Evolutionary conservation across 495 filamentous ascomycete genomes (phyloP).

Genomic region (Aspergillus asperescens): DNA sequence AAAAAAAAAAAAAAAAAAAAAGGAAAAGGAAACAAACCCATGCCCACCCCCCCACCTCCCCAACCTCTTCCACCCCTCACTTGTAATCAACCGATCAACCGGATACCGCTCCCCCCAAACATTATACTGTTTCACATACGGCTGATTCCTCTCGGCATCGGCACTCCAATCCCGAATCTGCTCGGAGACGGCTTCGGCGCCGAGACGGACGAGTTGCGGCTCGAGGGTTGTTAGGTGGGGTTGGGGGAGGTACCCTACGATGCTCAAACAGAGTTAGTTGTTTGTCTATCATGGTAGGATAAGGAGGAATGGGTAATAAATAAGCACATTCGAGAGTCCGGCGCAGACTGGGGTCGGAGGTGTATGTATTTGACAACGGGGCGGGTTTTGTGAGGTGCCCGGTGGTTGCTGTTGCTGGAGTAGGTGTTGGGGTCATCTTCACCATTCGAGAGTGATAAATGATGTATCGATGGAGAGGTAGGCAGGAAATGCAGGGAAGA

Average conservation of each 20-base stretch:
- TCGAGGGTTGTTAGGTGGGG: constrained; percentile 16
- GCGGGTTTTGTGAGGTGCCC: constrained; percentile 29
- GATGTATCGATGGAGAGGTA: too few relatives aligned
- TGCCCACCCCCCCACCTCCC: constrained; percentile 32
- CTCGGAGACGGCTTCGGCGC: constrained; percentile 32
- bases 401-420: constrained; percentile 30
- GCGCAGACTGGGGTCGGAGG: constrained; percentile 28
- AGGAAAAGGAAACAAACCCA: constrained; percentile 14
- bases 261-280: too few relatives aligned
- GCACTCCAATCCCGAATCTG: constrained; percentile 31
- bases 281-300: neutral
- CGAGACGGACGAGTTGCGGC: constrained; percentile 14
- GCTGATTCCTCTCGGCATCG: constrained; percentile 34
- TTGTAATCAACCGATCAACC: constrained; percentile 36
- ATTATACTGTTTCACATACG: constrained; percentile 35
- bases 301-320: neutral
- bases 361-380: constrained; percentile 30
- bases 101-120: constrained; percentile 37
- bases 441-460: too few relatives aligned
- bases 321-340: constrained; percentile 26
- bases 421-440: too few relatives aligned
- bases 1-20: neutral
- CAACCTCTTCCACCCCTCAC: constrained; percentile 40
- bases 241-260: constrained; percentile 34
- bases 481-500: too few relatives aligned